Percentiles rank a stretch among this genome's conserved stretches.
Conservation (phyloP, 1,284 basidiomycete species). For the Melanopsichium pennsylvanicum region DNA sequence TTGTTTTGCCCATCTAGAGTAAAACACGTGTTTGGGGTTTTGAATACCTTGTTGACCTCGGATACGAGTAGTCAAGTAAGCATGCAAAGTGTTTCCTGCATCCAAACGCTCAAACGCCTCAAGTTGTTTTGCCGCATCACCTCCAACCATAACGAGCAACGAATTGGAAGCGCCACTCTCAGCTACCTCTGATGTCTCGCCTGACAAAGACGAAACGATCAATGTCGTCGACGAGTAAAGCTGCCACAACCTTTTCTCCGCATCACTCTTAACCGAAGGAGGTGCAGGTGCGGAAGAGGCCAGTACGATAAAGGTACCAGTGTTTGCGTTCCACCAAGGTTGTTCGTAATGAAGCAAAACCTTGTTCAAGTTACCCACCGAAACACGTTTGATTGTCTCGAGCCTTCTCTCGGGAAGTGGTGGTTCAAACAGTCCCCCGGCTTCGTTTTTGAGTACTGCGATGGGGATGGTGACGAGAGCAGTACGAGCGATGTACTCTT, state of each 20-base stretch:
- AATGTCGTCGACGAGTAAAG: slow-evolving; percentile 59
- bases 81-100: slow-evolving; percentile 55
- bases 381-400: slow-evolving; percentile 59
- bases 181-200: background rate
- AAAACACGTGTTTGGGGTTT: slow-evolving; percentile 44
- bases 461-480: slow-evolving; percentile 66
- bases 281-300: slow-evolving; percentile 48
- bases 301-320: slow-evolving; percentile 67
- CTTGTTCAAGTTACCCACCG: slow-evolving; percentile 59
- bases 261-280: slow-evolving; percentile 11
- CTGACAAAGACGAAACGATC: slow-evolving; percentile 65
- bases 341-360: slow-evolving; percentile 67
- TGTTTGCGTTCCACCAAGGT: slow-evolving; percentile 68
- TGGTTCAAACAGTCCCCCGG: slow-evolving; percentile 60
- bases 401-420: slow-evolving; percentile 59
- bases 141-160: slow-evolving; percentile 68
- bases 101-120: slow-evolving; percentile 56
- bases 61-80: slow-evolving; percentile 54
- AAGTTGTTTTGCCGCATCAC: slow-evolving; percentile 52
- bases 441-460: slow-evolving; percentile 64
- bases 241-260: slow-evolving; percentile 32
- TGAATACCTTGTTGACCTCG: slow-evolving; percentile 7
- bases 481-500: slow-evolving; percentile 47
- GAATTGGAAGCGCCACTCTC: slow-evolving; percentile 61
- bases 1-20: slow-evolving; percentile 68